Evolutionary conservation across 306 rosid species (phyloP).

Genomic region (Cucurbita ficifolia): DNA sequence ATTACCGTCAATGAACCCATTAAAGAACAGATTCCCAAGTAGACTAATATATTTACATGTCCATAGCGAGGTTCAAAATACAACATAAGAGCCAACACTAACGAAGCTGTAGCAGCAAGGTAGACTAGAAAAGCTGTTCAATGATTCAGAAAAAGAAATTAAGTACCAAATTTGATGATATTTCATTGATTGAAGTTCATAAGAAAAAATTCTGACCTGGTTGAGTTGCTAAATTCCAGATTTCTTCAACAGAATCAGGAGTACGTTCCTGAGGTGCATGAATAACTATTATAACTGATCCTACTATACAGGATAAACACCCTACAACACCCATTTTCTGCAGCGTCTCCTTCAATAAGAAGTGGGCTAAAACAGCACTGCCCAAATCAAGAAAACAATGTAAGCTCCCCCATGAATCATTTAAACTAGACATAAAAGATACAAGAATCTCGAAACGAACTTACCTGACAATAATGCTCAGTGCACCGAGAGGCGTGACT

Average conservation of each 20-base stretch:
- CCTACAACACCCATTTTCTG: slow-evolving; percentile 80
- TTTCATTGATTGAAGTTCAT: neutral
- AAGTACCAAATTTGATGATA: neutral
- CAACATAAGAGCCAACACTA: slow-evolving; percentile 55
- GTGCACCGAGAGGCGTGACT: slow-evolving; percentile 93
- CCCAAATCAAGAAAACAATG: slow-evolving; percentile 7
- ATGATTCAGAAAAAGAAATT: neutral
- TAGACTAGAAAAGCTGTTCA: slow-evolving; percentile 53
- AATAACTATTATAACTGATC: slow-evolving; percentile 75
- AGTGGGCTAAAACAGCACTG: slow-evolving; percentile 90
- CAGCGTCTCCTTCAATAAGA: slow-evolving; percentile 64
- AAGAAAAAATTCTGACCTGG: slow-evolving; percentile 33
- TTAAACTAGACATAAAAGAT: neutral
- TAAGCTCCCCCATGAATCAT: slow-evolving; percentile 8
- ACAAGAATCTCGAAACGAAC: neutral
- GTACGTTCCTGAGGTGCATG: slow-evolving; percentile 89
- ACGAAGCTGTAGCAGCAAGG: slow-evolving; percentile 42
- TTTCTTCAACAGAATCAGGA: slow-evolving; percentile 59
- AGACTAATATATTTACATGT: slow-evolving; percentile 60
- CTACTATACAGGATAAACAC: slow-evolving; percentile 73
- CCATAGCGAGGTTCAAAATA: slow-evolving; percentile 85
- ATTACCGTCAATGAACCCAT: slow-evolving; percentile 85
- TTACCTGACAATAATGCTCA: slow-evolving; percentile 88
- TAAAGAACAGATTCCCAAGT: slow-evolving; percentile 83
- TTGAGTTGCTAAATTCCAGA: slow-evolving; percentile 79